Evolutionary conservation across 2,329 filamentous ascomycete species (phyloP), one percentile per base, ranked within the genome.

Genomic region (Biscogniauxia sp.): DNA sequence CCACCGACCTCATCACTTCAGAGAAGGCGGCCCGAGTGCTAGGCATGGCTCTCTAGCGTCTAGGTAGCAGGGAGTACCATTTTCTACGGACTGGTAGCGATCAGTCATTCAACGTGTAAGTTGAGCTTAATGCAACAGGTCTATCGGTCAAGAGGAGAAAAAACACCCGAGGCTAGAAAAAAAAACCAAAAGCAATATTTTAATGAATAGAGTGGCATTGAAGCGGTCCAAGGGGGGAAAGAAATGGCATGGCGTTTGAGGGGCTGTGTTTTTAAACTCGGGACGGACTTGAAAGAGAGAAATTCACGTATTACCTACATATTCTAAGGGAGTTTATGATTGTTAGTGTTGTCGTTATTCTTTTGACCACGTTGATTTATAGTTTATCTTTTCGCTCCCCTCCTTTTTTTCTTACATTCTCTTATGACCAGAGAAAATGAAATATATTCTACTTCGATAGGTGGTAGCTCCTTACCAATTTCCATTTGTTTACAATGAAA

Each of bases 11-110:
- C 55, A 64, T 66, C 19, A 73, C 70, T 2, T 68, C 70, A 13
- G 69, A 71, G 53, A 73, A 73, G 64, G 70, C 70, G 19, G 70
- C 70, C 19, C 68, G 70, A 9, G 65, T 73, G 23, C 58, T 73
- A 20, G 70, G 70, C 9, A 73, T 73, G 69, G 64, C 67, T 52
- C 66, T 72, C 5, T 71, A 66, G n/a, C n/a, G n/a, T n/a, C n/a
- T n/a, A n/a, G n/a, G n/a, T n/a, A n/a, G 66, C 23, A 57, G 57
- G 50, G 37, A 23, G n/a, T 8, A 25, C 2, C 19, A 11, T 4
- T 37, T 53, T 28, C 52, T 54, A 28, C 9, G 20, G 20, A 54
- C 37, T 45, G 37, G 37, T 45, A 45, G 37, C 13, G 15, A 45
- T 6, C 37, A 45, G n/a, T 45, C 37, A n/a, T 45, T 15, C 37